A percentile compares a stretch with the other conserved stretches of the same genome.
These are phyloP conservation scores for Allantophomopsis cytisporea DNA, from an alignment of 2,329 filamentous ascomycete species.

Conservation along the genomic window DNA sequence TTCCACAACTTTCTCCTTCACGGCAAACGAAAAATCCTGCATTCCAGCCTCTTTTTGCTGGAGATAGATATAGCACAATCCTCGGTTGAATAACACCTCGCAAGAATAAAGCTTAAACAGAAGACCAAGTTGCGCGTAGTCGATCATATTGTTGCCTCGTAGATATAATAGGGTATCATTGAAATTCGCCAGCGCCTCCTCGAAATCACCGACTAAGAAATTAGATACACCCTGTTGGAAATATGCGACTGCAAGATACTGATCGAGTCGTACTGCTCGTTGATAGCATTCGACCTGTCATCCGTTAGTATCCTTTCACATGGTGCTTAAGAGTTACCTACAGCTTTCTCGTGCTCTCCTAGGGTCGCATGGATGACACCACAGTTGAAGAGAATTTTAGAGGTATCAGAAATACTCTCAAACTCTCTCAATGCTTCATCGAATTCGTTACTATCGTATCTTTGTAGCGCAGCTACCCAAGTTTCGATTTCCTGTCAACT, in stretches of 20 bases:
- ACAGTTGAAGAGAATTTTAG: constrained; percentile 97
- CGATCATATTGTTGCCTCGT: constrained; percentile 91
- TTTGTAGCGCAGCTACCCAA: constrained; percentile 82
- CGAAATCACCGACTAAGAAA: constrained; percentile 91
- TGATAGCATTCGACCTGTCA: constrained; percentile 85
- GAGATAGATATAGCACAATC: constrained; percentile 93
- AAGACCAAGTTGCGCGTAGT: constrained; percentile 90
- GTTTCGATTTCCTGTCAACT: constrained; percentile 80
- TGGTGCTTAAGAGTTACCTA: constrained; percentile 23
- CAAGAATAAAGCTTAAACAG: constrained; percentile 96
- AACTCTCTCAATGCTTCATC: constrained; percentile 79
- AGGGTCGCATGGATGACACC: constrained; percentile 95
- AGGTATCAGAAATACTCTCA: constrained; percentile 80
- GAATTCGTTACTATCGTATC: constrained; percentile 97
- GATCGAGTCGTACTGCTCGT: constrained; percentile 76
- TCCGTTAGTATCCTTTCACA: constrained; percentile 8
- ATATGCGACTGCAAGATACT: constrained; percentile 93
- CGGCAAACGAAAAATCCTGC: constrained; percentile 80
- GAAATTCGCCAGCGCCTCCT: constrained; percentile 95
- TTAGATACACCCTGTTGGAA: constrained; percentile 98
- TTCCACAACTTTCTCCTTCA: constrained; percentile 90
- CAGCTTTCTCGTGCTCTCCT: constrained; percentile 89
- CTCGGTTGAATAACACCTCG: constrained; percentile 94
- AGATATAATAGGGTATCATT: constrained; percentile 94
- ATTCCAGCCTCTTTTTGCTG: constrained; percentile 84